Base-by-base conservation (phyloP, 768 basidiomycete species). In the Boletus huronensis region DNA sequence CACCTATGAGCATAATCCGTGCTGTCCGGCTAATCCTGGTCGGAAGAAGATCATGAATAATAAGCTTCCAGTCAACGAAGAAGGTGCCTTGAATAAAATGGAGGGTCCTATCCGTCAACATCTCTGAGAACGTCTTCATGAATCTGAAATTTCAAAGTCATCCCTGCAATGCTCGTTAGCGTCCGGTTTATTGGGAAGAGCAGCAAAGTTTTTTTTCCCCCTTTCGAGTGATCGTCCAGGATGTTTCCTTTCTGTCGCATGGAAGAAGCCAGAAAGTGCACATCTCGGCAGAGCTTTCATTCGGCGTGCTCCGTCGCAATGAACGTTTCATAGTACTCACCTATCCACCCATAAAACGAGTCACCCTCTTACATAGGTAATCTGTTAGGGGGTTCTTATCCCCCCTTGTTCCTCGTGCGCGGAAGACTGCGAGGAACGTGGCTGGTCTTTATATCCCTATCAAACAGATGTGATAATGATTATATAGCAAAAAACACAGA, bases 41-140 rank as follows among this genome's bases (percentile, higher is more conserved):
- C 32, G 47, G 16, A 35, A 25, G 47, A n/a, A 23, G 23, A 48
- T 49, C 58, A 58, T 76, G 76, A n/a, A 75, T 68, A 16, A 71
- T 57, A 28, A 75, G 62, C 54, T 72, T 71, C 72, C 72, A 74
- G 51, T 77, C 74, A 16, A 68, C 56, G 58, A 65, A n/a, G 60
- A 73, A 19, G 64, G 58, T 35, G 53, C 64, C 52, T 63, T 58
- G 28, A 41, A 57, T 14, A 58, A 41, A 42, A 65, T 40, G 19
- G 57, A 41, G 57, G 61, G 53, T 63, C 59, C 58, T 57, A 42
- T 31, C 53, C 50, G 29, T 60, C 55, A 23, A 64, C 56, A 3
- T 59, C 47, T 3, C 50, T 57, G 25, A 64, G 52, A 26, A 54
- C 40, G 46, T 58, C 59, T 53, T 69, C 60, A 59, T 19, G 62